Evolutionary conservation across 257 asterid species (phyloP).

Genomic region (Primulina tabacum): DNA sequence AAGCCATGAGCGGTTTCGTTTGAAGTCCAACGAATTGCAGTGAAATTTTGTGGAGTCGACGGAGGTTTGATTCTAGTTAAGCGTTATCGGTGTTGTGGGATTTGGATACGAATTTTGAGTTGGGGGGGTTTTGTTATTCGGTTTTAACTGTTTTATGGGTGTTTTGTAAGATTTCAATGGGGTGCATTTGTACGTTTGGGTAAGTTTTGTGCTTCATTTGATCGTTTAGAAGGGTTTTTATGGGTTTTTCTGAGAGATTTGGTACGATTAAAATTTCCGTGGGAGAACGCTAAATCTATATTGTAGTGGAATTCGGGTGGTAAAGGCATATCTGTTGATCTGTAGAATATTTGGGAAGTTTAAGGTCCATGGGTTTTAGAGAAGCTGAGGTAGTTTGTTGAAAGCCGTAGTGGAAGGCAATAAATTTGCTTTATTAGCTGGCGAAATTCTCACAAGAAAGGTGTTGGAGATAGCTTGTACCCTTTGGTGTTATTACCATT

Average conservation of each 20-base stretch:
- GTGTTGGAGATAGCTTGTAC: constrained; percentile 26
- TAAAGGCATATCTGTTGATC: constrained; percentile 28
- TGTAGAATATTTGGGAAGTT: constrained; percentile 23
- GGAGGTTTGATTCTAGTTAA: constrained; percentile 8
- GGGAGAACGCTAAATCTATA: constrained; percentile 34
- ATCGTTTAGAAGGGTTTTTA: constrained; percentile 19
- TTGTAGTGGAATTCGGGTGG: constrained; percentile 27
- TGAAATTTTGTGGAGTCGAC: constrained; percentile 4
- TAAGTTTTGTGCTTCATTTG: constrained; percentile 22
- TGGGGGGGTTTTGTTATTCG: constrained; percentile 20
- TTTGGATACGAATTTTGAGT: constrained; percentile 29
- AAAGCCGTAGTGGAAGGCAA: constrained; percentile 31
- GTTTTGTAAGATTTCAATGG: constrained; percentile 13
- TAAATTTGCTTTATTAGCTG: constrained; percentile 35
- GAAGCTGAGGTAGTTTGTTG: constrained; percentile 40
- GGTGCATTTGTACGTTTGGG: constrained; percentile 18
- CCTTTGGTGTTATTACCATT: constrained; percentile 24
- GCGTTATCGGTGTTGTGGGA: constrained; percentile 7
- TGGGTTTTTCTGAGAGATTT: constrained; percentile 39
- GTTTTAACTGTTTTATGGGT: background rate
- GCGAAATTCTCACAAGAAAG: constrained; percentile 23
- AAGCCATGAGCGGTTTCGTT: constrained; percentile 25
- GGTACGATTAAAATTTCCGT: constrained; percentile 34
- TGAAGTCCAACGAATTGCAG: constrained; percentile 19
- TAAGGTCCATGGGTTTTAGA: constrained; percentile 29